Conservation (phyloP, 2,329 filamentous ascomycete genomes). For the Camillea tinctor region DNA sequence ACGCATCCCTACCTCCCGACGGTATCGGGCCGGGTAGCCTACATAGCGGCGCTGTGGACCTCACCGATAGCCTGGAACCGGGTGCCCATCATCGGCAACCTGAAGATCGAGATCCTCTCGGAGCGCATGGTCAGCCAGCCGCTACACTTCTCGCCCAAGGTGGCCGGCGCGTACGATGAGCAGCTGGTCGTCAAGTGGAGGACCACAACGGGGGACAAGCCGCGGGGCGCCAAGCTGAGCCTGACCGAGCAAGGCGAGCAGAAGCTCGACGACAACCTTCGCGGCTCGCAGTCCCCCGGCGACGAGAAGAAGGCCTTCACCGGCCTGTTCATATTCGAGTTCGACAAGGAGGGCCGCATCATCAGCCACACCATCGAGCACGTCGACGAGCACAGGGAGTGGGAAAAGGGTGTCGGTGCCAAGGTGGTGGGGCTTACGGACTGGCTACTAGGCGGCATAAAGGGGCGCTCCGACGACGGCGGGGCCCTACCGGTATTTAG, state of each 20-base stretch:
- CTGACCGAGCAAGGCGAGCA: constrained; percentile 29
- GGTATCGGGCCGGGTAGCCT: constrained; percentile 87
- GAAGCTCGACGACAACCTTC: constrained; percentile 36
- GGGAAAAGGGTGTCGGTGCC: constrained; percentile 76
- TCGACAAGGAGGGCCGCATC: constrained; percentile 82
- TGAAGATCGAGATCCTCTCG: constrained; percentile 81
- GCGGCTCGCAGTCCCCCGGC: constrained; percentile 43
- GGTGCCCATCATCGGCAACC: constrained; percentile 86
- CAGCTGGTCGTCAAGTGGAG: constrained; percentile 91
- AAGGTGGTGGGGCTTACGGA: constrained; percentile 90
- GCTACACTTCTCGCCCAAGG: constrained; percentile 45
- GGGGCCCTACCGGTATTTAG: constrained; percentile 26
- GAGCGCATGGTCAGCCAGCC: constrained; percentile 77
- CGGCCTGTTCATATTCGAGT: constrained; percentile 93
- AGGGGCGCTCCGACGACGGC: constrained; percentile 30
- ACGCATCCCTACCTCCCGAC: constrained; percentile 86
- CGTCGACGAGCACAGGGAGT: constrained; percentile 77
- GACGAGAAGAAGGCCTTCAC: constrained; percentile 75
- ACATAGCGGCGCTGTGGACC: constrained; percentile 92
- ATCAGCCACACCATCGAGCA: constrained; percentile 91
- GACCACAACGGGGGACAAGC: constrained; percentile 52
- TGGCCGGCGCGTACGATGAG: constrained; percentile 62
- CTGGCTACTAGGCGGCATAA: constrained; percentile 83
- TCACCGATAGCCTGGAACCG: constrained; percentile 95
- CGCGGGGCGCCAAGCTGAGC: constrained; percentile 33